Evolutionary conservation across 2,329 filamentous ascomycete genomes (phyloP).

Genomic region (Aspergillus unguis): DNA sequence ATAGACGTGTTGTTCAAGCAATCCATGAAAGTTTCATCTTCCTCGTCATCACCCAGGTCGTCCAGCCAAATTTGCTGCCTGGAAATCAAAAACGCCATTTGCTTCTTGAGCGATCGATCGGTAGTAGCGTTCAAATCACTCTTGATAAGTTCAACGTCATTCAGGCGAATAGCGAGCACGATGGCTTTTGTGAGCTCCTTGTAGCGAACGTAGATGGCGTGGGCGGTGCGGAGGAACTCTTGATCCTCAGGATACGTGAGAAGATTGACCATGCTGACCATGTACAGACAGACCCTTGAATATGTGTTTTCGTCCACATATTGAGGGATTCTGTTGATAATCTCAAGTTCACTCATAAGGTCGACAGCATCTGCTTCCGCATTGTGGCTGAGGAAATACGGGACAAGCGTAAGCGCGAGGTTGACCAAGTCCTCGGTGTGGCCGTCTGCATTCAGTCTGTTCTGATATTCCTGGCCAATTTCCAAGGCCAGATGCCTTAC

Average conservation of each 20-base stretch:
- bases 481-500: conserved; percentile 92
- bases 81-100: conserved; percentile 88
- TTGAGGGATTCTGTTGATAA: conserved; percentile 85
- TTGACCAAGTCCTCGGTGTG: conserved; percentile 79
- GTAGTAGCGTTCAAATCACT: conserved; percentile 75
- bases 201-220: conserved; percentile 90
- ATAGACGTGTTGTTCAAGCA: conserved; percentile 84
- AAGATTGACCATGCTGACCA: conserved; percentile 98
- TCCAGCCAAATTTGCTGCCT: conserved; percentile 86
- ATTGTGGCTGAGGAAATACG: conserved; percentile 94
- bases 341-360: conserved; percentile 93
- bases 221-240: conserved; percentile 86
- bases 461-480: conserved; percentile 90
- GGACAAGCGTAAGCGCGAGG: conserved; percentile 78
- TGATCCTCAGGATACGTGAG: conserved; percentile 98
- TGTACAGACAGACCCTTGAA: conserved; percentile 88
- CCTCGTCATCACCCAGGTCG: conserved; percentile 56
- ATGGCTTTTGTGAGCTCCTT: conserved; percentile 92
- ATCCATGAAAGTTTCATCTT: conserved; percentile 72
- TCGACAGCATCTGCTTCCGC: conserved; percentile 98
- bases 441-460: conserved; percentile 80
- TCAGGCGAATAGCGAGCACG: conserved; percentile 87
- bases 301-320: conserved; percentile 95
- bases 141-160: conserved; percentile 79
- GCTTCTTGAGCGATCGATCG: conserved; percentile 81